Conservation (phyloP, 108 stramenopile species). For the Cylindrotheca closterium region DNA sequence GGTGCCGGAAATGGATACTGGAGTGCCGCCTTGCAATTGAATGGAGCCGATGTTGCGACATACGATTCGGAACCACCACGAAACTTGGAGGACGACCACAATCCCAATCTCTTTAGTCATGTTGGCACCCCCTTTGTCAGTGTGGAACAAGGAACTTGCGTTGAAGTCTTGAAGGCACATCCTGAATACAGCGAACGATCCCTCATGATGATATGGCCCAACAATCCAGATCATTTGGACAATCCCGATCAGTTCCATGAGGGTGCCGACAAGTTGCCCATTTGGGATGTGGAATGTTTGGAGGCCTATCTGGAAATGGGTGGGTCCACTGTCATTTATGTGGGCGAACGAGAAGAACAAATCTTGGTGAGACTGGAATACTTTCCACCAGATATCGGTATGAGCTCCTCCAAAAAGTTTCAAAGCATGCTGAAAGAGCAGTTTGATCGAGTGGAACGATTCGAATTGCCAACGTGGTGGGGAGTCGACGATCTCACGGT, state of each 20-base stretch:
- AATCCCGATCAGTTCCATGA: conserved; percentile 31
- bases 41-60: conserved; percentile 39
- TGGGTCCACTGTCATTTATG: conserved; percentile 49
- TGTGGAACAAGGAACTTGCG: conserved; percentile 1
- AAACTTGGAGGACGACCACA: conserved; percentile 12
- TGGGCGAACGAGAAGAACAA: conserved; percentile 47
- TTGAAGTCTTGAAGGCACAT: neutral
- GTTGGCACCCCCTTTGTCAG: conserved; percentile 12
- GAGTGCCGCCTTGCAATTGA: conserved; percentile 30
- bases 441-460: conserved; percentile 26
- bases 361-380: conserved; percentile 23
- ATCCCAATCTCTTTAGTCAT: conserved; percentile 31
- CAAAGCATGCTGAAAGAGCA: conserved; percentile 34
- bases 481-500: conserved; percentile 57
- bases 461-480: conserved; percentile 48
- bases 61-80: conserved; percentile 28
- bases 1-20: conserved; percentile 63
- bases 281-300: conserved; percentile 50
- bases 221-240: conserved; percentile 55
- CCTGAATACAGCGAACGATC: conserved; percentile 3
- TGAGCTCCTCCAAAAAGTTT: conserved; percentile 42
- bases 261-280: conserved; percentile 7
- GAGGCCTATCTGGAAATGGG: conserved; percentile 35
- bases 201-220: conserved; percentile 53
- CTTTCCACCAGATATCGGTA: conserved; percentile 37